Evolutionary conservation across 2,329 filamentous ascomycete species (phyloP).

Genomic region (Fragosphaeria purpurea): DNA sequence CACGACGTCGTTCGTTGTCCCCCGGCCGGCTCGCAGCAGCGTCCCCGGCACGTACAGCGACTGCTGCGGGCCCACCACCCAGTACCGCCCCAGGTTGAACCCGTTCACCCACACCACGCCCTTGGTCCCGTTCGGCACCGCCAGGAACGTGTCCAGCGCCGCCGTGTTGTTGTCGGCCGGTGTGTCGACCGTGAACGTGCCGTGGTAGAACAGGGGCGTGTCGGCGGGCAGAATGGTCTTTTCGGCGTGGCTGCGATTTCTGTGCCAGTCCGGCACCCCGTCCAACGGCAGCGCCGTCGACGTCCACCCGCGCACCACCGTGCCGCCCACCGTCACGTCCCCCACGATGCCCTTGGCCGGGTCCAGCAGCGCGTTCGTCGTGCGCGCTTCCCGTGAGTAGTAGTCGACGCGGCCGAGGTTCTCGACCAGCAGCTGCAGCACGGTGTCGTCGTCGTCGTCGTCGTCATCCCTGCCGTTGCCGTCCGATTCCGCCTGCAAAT

Average conservation of each 20-base stretch:
- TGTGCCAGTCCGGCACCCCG: not conserved
- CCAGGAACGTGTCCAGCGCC: not conserved
- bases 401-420: conserved; percentile 1
- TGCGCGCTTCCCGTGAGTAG: not conserved
- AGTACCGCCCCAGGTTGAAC: conserved; percentile 1
- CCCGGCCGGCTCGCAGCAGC: not conserved
- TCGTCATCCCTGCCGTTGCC: too few relatives aligned
- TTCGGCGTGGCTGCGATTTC: not conserved
- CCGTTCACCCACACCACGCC: conserved; percentile 1
- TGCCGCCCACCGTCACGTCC: not conserved
- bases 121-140: not conserved
- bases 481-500: not conserved
- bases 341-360: not conserved
- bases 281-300: not conserved
- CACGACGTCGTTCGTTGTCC: not conserved
- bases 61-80: conserved; percentile 1
- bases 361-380: not conserved
- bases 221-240: too few relatives aligned
- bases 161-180: not conserved
- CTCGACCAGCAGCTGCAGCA: not conserved
- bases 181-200: not conserved
- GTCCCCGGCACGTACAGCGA: conserved; percentile 1
- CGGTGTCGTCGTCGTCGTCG: not conserved
- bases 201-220: not conserved
- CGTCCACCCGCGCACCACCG: not conserved